A percentile compares a stretch with the other conserved stretches of the same genome.
Conservation (phyloP, 179 eudicot species). For the Beta macrorhiza region DNA sequence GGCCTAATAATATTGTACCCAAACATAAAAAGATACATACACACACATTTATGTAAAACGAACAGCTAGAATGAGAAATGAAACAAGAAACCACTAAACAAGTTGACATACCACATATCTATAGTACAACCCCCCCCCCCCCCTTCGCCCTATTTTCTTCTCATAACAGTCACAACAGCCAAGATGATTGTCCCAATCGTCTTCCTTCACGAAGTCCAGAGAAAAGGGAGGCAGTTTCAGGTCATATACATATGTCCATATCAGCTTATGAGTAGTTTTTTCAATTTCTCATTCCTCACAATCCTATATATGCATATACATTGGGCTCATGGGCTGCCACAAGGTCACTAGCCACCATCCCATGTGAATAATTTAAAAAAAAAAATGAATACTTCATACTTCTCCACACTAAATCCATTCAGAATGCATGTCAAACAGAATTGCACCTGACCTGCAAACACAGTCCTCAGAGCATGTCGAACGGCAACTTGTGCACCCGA, state of each 20-base stretch:
- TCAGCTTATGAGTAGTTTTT: neutral
- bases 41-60: neutral
- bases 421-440: constrained; percentile 6
- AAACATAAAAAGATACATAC: neutral
- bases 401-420: neutral
- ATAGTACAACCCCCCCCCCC: too few species aligned
- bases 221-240: neutral
- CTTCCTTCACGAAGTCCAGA: neutral
- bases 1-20: too few species aligned
- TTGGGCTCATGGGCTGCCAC: neutral
- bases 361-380: neutral
- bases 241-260: neutral
- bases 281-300: neutral
- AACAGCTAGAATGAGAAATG: neutral
- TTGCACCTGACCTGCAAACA: constrained; percentile 68
- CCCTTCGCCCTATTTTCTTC: neutral
- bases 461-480: constrained; percentile 71
- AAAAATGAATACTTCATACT: neutral
- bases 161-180: neutral
- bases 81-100: too few species aligned
- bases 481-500: constrained; percentile 73
- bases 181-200: neutral
- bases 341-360: neutral
- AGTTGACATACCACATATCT: too few species aligned
- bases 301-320: neutral